phyloP scores from a whole-genome alignment of 1,284 basidiomycete species.

The Ceraceosorus guamensis region DNA sequence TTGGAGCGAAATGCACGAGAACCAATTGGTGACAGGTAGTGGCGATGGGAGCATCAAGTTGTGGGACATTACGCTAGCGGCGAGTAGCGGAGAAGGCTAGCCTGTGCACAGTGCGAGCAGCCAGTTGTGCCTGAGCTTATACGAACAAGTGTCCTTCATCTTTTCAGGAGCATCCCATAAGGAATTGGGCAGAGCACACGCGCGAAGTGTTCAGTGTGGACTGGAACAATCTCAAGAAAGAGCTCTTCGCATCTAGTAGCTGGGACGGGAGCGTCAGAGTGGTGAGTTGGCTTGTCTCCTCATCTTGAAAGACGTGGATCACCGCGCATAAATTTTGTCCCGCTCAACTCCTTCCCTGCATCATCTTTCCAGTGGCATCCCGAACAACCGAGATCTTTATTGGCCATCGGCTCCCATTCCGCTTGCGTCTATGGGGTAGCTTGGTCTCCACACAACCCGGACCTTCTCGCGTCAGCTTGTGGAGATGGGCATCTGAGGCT shows the following conservation, averaged over 20 bases:
- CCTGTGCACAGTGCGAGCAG: conserved; percentile 4
- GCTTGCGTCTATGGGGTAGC: conserved; percentile 79
- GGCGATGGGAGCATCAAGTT: conserved; percentile 85
- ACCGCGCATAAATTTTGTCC: not conserved
- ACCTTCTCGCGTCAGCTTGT: conserved; percentile 71
- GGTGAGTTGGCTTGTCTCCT: conserved; percentile 54
- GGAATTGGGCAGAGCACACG: conserved; percentile 85
- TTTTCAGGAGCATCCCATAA: conserved; percentile 74
- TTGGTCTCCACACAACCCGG: conserved; percentile 84
- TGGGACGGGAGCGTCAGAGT: conserved; percentile 90
- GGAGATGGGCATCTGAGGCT: conserved; percentile 56
- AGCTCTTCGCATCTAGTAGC: conserved; percentile 69
- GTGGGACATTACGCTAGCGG: conserved; percentile 83
- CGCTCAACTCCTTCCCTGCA: not conserved
- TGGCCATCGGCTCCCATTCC: conserved; percentile 72
- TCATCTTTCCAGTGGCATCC: conserved; percentile 63
- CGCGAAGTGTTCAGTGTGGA: conserved; percentile 90
- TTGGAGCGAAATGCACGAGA: conserved; percentile 89
- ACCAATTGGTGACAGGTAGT: conserved; percentile 78
- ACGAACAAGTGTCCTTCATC: not conserved
- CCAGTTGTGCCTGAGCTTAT: not conserved
- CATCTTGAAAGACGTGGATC: not conserved
- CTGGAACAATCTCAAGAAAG: conserved; percentile 92
- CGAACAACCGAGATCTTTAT: conserved; percentile 66
- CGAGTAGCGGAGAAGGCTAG: conserved; percentile 50